Base-by-base conservation (phyloP, 768 basidiomycete species). In the Rossbeevera mucosa region DNA sequence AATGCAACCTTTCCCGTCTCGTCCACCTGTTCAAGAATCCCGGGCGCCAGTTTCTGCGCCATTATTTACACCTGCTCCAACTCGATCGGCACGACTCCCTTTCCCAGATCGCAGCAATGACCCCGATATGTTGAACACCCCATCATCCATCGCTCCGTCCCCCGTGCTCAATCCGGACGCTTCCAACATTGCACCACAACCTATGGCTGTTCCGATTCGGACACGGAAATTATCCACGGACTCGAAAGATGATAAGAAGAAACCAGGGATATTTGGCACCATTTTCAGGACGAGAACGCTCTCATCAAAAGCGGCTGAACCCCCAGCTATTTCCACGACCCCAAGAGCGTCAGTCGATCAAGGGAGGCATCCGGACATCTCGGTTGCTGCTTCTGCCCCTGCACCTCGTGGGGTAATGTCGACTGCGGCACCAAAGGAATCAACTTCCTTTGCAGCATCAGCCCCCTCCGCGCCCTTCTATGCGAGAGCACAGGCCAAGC, bases 101-200 rank as follows among this genome's bases (percentile, higher is more conserved):
- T 52, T 67, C 30, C 64, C 55, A 20, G 66, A 71, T 38, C 71
- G 71, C 26, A 61, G 67, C 33, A 64, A 77, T 48, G 83, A 83
- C 43, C 75, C 78, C 8, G 73, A 75, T 50, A 69, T 81, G 33
- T 74, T 86, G 30, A 76, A 74, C 60, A 86, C 85, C 0, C 83
- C 85, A 5, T 85, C 84, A 12, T 85, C 85, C 1, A 75, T 86
- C 16, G 80, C 80, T 3, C 78, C 72, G 3, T 73, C 73, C 0
- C 78, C 77, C 9, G 68, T 74, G 52, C 64, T 76, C 33, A 75
- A 75, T 47, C 68, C 76, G 12, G 72, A 54, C 16, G 43, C 47
- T 16, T 45, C 57, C 9, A 55, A 36, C 12, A 11, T 30, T 44
- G 41, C 38, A 2, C 46, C 48, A 33, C 57, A 59, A 16, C 8